Evolutionary conservation across 306 rosid genomes (phyloP), one percentile per base, ranked within the genome.

Genomic region (Senna siamea): DNA sequence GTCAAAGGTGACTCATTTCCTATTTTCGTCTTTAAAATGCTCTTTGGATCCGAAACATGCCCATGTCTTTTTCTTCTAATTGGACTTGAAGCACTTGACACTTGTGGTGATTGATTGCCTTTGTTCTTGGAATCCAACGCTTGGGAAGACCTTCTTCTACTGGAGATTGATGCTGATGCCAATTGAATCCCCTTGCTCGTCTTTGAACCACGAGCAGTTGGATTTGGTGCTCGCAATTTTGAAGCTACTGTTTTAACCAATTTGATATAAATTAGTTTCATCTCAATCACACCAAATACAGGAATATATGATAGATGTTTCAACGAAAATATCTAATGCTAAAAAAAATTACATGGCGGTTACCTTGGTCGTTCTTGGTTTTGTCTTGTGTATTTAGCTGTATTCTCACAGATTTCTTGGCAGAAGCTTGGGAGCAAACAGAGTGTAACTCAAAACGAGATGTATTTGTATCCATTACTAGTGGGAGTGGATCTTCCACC

Each of bases 321-420:
- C n/a, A n/a, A n/a, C n/a, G n/a, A n/a, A n/a, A n/a, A n/a, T n/a
- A n/a, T n/a, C n/a, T n/a, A n/a, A n/a, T n/a, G n/a, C n/a, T n/a
- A 26, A 26, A 26, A 26, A 26, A 26, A 26, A 3, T 26, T 26
- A 26, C 30, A 26, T 26, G 30, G 30, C 3, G 30, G 90, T 73
- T 53, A 92, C 99, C 96, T 89, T 76, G 83, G 62, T 80, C 73
- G 66, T 74, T 90, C 75, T 81, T 89, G 54, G 72, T 13, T 22
- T 67, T 84, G 44, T 9, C 50, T 35, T 66, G 76, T 40, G 81
- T 62, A 32, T 37, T 74, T 52, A 37, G 81, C 79, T 76, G 86
- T 50, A 72, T 51, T 53, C 56, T 9, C 9, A 66, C 59, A 44
- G n/a, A 74, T 76, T 72, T 92, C 86, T 59, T 89, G 0, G 35